Evolutionary conservation across 371 early-diverging fungal species (phyloP).

Genomic region (Conidiobolus incongruus): DNA sequence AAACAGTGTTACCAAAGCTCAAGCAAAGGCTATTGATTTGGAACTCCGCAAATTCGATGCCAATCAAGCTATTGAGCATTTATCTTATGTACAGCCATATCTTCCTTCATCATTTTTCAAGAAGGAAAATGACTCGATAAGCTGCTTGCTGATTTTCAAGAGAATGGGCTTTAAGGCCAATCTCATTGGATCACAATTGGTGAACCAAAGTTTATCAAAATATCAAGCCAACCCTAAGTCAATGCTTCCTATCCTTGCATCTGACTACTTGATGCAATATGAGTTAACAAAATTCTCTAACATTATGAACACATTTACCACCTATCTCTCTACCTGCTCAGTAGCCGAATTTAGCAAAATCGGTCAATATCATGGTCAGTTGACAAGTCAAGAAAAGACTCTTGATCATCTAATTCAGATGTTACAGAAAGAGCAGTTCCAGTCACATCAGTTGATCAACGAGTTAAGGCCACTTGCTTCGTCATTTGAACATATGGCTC

Average conservation of each 20-base stretch:
- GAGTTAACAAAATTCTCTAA: too few species aligned
- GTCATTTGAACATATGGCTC: constrained; percentile 40
- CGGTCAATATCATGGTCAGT: constrained; percentile 41
- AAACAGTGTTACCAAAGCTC: constrained; percentile 55
- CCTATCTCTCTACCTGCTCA: constrained; percentile 35
- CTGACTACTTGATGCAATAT: too few species aligned
- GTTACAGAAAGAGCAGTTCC: constrained; percentile 38
- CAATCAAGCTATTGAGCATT: constrained; percentile 49
- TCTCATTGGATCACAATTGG: constrained; percentile 42
- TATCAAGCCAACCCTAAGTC: too few species aligned
- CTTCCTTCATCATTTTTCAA: constrained; percentile 64
- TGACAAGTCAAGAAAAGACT: constrained; percentile 40
- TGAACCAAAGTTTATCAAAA: too few species aligned
- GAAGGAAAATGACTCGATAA: constrained; percentile 55
- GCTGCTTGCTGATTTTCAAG: constrained; percentile 43
- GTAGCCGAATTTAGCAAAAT: constrained; percentile 39
- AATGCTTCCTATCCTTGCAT: too few species aligned
- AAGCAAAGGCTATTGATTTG: constrained; percentile 71
- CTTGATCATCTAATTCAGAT: constrained; percentile 43
- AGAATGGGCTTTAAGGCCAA: constrained; percentile 60
- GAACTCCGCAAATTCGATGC: constrained; percentile 72
- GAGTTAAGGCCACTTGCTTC: constrained; percentile 17
- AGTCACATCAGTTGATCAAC: not conserved
- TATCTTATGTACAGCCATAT: constrained; percentile 49
- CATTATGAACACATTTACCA: constrained; percentile 16